Conservation (phyloP, 192 early-diverging fungal genomes). For the Allomyces macrogynus region DNA sequence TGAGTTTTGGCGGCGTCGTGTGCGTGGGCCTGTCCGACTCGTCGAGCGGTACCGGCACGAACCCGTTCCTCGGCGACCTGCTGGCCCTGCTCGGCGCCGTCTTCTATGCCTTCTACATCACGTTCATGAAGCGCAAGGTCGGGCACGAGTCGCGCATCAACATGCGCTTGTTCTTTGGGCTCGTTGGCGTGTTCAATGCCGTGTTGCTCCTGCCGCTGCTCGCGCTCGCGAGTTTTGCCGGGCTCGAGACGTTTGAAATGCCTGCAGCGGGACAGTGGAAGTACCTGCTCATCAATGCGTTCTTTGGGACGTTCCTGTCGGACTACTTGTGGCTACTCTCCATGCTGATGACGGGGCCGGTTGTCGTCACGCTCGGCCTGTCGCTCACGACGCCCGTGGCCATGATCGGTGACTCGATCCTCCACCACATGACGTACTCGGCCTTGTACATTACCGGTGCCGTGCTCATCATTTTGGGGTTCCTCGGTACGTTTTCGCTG, state of each 20-base stretch:
- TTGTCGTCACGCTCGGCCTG: conserved; percentile 57
- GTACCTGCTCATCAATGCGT: conserved; percentile 48
- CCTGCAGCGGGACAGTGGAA: conserved; percentile 26
- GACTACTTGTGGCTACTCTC: conserved; percentile 60
- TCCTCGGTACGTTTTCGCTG: conserved; percentile 20
- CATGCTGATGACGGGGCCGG: conserved; percentile 58
- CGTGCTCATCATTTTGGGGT: conserved; percentile 38
- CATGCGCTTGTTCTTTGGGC: conserved; percentile 56
- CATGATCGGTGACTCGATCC: conserved; percentile 45
- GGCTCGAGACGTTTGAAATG: conserved; percentile 42
- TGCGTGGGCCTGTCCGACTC: conserved; percentile 45
- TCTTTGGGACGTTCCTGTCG: conserved; percentile 59
- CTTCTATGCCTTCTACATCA: conserved; percentile 58
- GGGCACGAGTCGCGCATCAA: conserved; percentile 45
- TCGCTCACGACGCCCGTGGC: conserved; percentile 54
- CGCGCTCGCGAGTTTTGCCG: conserved; percentile 28
- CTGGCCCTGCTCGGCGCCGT: conserved; percentile 49
- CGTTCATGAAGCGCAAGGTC: conserved; percentile 45
- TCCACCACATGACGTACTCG: conserved; percentile 32
- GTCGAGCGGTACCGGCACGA: conserved; percentile 15
- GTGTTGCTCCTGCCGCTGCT: conserved; percentile 47
- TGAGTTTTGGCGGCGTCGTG: conserved; percentile 26
- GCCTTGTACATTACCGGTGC: conserved; percentile 42
- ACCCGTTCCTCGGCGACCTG: conserved; percentile 38
- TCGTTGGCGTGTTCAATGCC: conserved; percentile 52